A percentile compares a stretch with the other conserved stretches of the same genome.
phyloP scores from a whole-genome alignment of 306 rosid species.

The Ochetophila trinervis region DNA sequence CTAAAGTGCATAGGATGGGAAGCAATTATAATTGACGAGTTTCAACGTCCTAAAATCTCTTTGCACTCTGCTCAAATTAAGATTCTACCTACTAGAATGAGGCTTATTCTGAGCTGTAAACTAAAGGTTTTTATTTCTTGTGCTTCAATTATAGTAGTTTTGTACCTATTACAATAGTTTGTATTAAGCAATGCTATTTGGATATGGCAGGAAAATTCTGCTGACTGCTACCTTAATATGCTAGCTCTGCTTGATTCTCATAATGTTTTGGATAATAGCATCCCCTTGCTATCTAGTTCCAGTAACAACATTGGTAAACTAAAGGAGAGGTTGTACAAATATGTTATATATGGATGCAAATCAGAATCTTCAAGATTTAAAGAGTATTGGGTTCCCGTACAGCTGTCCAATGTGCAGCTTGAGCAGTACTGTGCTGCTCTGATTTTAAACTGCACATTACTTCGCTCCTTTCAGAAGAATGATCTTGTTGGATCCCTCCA shows the following conservation, averaged over 20 bases:
- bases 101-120: slow-evolving; percentile 42
- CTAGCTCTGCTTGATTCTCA: slow-evolving; percentile 44
- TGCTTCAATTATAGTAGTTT: neutral
- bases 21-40: slow-evolving; percentile 52
- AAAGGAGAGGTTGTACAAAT: slow-evolving; percentile 55
- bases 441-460: slow-evolving; percentile 54
- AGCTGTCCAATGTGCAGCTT: slow-evolving; percentile 70
- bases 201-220: slow-evolving; percentile 51
- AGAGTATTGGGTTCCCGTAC: slow-evolving; percentile 95
- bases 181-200: slow-evolving; percentile 32
- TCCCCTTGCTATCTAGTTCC: slow-evolving; percentile 32
- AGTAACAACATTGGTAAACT: slow-evolving; percentile 38
- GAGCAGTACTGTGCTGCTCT: slow-evolving; percentile 82
- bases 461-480: slow-evolving; percentile 48
- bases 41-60: slow-evolving; percentile 40
- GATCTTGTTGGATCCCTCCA: slow-evolving; percentile 52
- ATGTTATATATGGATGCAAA: slow-evolving; percentile 45
- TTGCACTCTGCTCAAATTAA: slow-evolving; percentile 38
- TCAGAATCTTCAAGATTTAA: slow-evolving; percentile 51
- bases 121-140: slow-evolving; percentile 49
- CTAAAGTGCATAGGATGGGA: slow-evolving; percentile 52
- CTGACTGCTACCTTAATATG: slow-evolving; percentile 42
- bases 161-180: slow-evolving; percentile 19
- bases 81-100: slow-evolving; percentile 39
- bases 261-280: slow-evolving; percentile 22